Evolutionary conservation across 1,284 basidiomycete species (phyloP), one percentile per base, ranked within the genome.

Genomic region (Ceratobasidium sp.): DNA sequence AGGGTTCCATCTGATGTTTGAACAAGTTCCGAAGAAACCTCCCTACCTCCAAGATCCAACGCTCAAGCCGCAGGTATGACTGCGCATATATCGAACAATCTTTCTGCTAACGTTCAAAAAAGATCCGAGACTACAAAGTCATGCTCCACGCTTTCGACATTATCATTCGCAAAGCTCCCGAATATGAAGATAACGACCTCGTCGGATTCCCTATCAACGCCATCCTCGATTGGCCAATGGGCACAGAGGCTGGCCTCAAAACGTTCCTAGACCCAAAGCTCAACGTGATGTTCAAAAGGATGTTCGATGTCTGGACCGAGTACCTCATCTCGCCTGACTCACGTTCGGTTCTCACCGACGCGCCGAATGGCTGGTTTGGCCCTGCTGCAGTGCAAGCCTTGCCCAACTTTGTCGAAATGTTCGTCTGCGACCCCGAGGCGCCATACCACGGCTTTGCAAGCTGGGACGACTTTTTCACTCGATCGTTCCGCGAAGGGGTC

Each of bases 401-500:
- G 71, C 65, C 63, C 27, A 82, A 83, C 77, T 79, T 81, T 54
- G 78, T 77, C 13, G 74, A 79, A n/a, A 83, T 83, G 1, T 88
- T 82, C 79, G 79, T 82, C n/a, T 84, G 83, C 77, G 83, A 87
- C 75, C 82, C 84, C 0, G 76, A 78, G 2, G 79, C 78, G 4
- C 76, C 79, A 39, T 79, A 84, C 76, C 78, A 83, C 76, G 86
- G 86, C 9, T 88, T 81, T 80, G 83, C 77, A 22, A 85, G 84
- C 34, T 89, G 86, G 86, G 87, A 88, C 75, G 84, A 85, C 74
- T 88, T 87, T 80, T 88, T 89, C 80, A 86, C 83, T 5, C 81
- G 87, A 34, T 76, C 77, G 0, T 84, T 87, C 77, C 78, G 79
- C 31, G 79, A 80, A 0, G 82, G 81, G 1, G 77, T 82, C 41